Percentiles rank a stretch among this genome's conserved stretches.
phyloP scores from a whole-genome alignment of 164 flowering plant genomes.

The Umbilicus rupestris region DNA sequence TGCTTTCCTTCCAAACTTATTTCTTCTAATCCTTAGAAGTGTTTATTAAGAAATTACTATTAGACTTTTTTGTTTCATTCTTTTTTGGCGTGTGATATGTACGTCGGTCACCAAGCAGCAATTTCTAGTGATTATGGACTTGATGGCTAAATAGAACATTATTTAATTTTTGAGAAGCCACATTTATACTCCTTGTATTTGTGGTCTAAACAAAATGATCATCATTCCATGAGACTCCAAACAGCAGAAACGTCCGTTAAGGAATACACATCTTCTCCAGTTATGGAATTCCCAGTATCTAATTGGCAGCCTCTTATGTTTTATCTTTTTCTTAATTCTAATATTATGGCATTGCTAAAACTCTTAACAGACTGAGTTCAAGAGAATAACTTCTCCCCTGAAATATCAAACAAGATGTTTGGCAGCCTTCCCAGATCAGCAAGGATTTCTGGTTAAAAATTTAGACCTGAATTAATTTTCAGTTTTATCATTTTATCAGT shows the following conservation, averaged over 20 bases:
- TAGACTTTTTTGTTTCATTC: neutral
- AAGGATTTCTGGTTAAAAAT: conserved; percentile 77
- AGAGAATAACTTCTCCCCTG: conserved; percentile 76
- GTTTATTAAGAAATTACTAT: too few relatives aligned
- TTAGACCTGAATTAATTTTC: conserved; percentile 1
- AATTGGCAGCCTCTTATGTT: neutral
- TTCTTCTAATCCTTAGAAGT: neutral
- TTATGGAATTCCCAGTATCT: neutral
- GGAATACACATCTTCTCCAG: neutral
- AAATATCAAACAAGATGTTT: conserved; percentile 97
- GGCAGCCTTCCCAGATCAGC: conserved; percentile 96
- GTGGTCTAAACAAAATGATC: neutral
- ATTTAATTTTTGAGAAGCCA: neutral
- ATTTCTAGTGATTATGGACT: neutral
- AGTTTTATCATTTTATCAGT: neutral
- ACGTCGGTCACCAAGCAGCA: neutral
- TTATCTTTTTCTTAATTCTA: neutral
- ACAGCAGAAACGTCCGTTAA: neutral
- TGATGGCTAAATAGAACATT: neutral
- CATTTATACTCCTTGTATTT: neutral
- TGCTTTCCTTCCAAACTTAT: neutral
- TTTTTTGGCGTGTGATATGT: neutral
- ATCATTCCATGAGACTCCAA: neutral
- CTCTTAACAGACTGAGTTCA: conserved; percentile 60
- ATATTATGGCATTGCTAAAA: conserved; percentile 7